phyloP scores from a whole-genome alignment of 2,329 filamentous ascomycete species.

The Cladosporium sp. region DNA sequence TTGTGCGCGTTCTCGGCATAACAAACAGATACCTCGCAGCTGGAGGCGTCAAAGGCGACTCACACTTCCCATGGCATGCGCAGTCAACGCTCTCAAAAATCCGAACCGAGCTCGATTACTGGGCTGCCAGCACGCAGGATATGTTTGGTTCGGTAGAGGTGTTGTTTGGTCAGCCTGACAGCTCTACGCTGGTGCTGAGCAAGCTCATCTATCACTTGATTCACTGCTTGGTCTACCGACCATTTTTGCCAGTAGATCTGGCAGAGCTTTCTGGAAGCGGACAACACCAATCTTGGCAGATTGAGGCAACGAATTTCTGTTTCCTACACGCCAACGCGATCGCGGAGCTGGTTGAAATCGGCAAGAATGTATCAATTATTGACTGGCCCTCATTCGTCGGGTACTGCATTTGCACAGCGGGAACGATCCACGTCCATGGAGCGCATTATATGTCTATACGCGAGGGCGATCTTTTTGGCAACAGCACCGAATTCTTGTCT shows the following conservation, averaged over 20 bases:
- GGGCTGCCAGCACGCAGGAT: slow-evolving; percentile 79
- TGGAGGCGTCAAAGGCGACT: slow-evolving; percentile 84
- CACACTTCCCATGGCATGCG: slow-evolving; percentile 88
- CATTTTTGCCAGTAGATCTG: slow-evolving; percentile 81
- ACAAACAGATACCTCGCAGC: slow-evolving; percentile 83
- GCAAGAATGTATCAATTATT: slow-evolving; percentile 69
- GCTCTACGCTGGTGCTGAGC: slow-evolving; percentile 75
- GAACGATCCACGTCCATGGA: slow-evolving; percentile 85
- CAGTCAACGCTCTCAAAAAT: slow-evolving; percentile 84
- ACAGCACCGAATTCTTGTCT: slow-evolving; percentile 68
- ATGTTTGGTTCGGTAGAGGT: slow-evolving; percentile 74
- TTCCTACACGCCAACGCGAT: slow-evolving; percentile 86
- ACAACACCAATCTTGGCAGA: slow-evolving; percentile 90
- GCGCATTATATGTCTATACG: slow-evolving; percentile 69
- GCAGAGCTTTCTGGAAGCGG: slow-evolving; percentile 76
- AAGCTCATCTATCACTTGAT: slow-evolving; percentile 86
- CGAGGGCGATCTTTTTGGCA: slow-evolving; percentile 64
- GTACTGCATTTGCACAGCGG: slow-evolving; percentile 83
- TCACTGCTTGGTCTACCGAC: slow-evolving; percentile 82
- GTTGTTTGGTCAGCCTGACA: slow-evolving; percentile 75
- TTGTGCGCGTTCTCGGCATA: slow-evolving; percentile 76
- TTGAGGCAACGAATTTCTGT: slow-evolving; percentile 85
- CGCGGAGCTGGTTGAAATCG: slow-evolving; percentile 76
- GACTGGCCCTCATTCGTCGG: slow-evolving; percentile 87
- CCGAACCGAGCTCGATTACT: slow-evolving; percentile 78